A percentile compares a stretch with the other conserved stretches of the same genome.
These are phyloP conservation scores for Proliferodiscus dingleyae DNA, from an alignment of 2,329 filamentous ascomycete genomes.

Conservation along the genomic window DNA sequence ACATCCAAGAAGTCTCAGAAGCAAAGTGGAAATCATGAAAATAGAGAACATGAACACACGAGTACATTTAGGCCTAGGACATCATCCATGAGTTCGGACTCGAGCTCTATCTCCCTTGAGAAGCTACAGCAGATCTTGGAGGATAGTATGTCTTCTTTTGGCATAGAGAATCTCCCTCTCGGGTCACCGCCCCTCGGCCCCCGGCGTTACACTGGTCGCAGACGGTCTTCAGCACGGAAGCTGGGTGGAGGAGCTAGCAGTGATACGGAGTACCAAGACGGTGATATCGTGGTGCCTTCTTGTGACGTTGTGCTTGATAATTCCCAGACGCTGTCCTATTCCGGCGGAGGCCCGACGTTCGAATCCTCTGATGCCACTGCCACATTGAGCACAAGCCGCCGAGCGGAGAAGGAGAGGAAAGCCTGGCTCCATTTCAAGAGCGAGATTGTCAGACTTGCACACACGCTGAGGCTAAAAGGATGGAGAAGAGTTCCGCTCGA, in stretches of 20 bases:
- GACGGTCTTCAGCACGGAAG: slow-evolving; percentile 18
- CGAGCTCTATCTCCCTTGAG: slow-evolving; percentile 70
- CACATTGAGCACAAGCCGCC: slow-evolving; percentile 39
- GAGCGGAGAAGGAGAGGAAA: slow-evolving; percentile 62
- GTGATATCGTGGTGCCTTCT: slow-evolving; percentile 75
- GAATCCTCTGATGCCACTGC: slow-evolving; percentile 34
- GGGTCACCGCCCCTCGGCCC: slow-evolving; percentile 19
- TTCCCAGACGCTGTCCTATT: slow-evolving; percentile 78
- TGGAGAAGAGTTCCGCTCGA: slow-evolving; percentile 82
- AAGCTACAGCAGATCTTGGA: slow-evolving; percentile 76
- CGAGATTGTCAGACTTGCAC: slow-evolving; percentile 82
- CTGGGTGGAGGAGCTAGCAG: slow-evolving; percentile 53
- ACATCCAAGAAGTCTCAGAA: slow-evolving; percentile 48
- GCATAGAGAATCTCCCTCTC: slow-evolving; percentile 30
- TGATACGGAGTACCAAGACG: slow-evolving; percentile 80
- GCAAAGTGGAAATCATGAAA: slow-evolving; percentile 22
- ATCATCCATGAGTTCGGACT: slow-evolving; percentile 60
- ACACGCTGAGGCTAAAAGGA: slow-evolving; percentile 84
- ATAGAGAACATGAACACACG: slow-evolving; percentile 11
- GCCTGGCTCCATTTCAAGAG: slow-evolving; percentile 85
- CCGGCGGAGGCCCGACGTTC: slow-evolving; percentile 43
- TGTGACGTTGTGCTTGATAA: slow-evolving; percentile 87
- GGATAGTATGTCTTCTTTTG: slow-evolving; percentile 47
- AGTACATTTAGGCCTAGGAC: slow-evolving; percentile 39
- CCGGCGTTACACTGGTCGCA: slow-evolving; percentile 7